These are phyloP conservation scores for Arabidopsis thaliana DNA, from an alignment of 345 rosid genomes.

Conservation along the genomic window TAIR10.1 NC_003075.7:10374501-10375000, in stretches of 20 bases:
- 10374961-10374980: constrained; percentile 22
- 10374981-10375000: constrained; percentile 21
- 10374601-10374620: constrained; percentile 10
- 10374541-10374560: background rate
- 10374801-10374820: background rate
- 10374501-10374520: constrained; percentile 7
- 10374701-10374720: background rate
- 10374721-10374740: constrained; percentile 7
- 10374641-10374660: constrained; percentile 10
- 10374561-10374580: constrained; percentile 22
- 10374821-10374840: constrained; percentile 40
- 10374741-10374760: constrained; percentile 37
- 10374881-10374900: constrained; percentile 41
- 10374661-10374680: background rate
- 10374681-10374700: constrained; percentile 20
- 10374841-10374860: constrained; percentile 39
- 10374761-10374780: background rate
- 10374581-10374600: constrained; percentile 13
- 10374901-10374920: constrained; percentile 17
- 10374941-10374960: constrained; percentile 28
- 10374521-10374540: background rate
- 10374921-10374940: constrained; percentile 36
- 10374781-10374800: background rate
- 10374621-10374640: constrained; percentile 31
- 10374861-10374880: constrained; percentile 36